Conservation (phyloP, 192 early-diverging fungal genomes). For the Thamnidium elegans region DNA sequence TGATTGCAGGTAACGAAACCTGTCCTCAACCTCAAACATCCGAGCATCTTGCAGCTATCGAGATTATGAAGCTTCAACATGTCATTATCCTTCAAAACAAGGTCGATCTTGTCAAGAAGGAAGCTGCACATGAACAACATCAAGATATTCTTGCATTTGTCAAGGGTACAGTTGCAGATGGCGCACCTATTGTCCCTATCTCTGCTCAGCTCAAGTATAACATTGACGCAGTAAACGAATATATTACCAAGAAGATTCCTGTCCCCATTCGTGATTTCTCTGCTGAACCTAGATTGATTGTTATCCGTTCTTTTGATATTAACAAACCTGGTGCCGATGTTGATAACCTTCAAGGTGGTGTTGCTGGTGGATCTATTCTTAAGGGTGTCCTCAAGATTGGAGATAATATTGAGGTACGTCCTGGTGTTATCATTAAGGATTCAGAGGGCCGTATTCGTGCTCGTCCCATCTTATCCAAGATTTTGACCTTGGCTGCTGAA, state of each 20-base stretch:
- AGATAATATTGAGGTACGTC: slow-evolving; percentile 96
- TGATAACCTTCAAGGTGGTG: slow-evolving; percentile 90
- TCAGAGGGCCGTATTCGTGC: slow-evolving; percentile 76
- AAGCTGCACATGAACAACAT: slow-evolving; percentile 86
- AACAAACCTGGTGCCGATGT: slow-evolving; percentile 98
- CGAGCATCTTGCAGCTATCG: slow-evolving; percentile 98
- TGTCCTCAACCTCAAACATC: slow-evolving; percentile 99
- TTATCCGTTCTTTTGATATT: slow-evolving; percentile 98
- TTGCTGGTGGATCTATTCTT: slow-evolving; percentile 96
- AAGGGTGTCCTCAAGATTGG: slow-evolving; percentile 86
- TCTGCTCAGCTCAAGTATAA: slow-evolving; percentile 99
- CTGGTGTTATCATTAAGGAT: slow-evolving; percentile 91
- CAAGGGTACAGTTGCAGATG: slow-evolving; percentile 92
- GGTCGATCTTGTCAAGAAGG: slow-evolving; percentile 94
- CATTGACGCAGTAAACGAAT: slow-evolving; percentile 96
- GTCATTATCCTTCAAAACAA: slow-evolving; percentile 99
- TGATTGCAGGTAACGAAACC: slow-evolving; percentile 97
- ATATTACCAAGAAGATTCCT: slow-evolving; percentile 94
- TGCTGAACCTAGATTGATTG: slow-evolving; percentile 87
- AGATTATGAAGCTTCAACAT: slow-evolving; percentile 97
- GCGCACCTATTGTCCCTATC: slow-evolving; percentile 95
- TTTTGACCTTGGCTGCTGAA: slow-evolving; percentile 87
- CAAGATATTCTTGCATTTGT: slow-evolving; percentile 89
- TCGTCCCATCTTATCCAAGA: slow-evolving; percentile 85
- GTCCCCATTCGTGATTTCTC: slow-evolving; percentile 93